A percentile compares a stretch with the other conserved stretches of the same genome.
Evolutionary conservation across 768 basidiomycete species (phyloP).

Genomic region (Lentinula raphanica): DNA sequence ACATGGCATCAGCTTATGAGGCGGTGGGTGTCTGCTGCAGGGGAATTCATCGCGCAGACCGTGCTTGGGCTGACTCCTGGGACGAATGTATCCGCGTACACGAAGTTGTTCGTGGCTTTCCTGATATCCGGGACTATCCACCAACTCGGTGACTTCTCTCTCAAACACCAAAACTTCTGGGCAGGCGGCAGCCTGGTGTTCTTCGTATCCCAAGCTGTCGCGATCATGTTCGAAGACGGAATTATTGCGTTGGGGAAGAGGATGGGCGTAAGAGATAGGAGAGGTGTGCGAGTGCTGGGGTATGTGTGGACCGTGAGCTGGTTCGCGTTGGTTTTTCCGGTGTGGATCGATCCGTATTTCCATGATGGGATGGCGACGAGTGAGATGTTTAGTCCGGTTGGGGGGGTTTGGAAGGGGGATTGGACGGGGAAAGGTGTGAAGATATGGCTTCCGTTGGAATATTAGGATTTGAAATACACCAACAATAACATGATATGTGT

Average conservation of each 20-base stretch:
- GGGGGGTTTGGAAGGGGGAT: not conserved
- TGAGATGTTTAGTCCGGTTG: not conserved
- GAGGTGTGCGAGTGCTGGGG: constrained; percentile 13
- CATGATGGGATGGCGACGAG: constrained; percentile 7
- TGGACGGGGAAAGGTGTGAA: not conserved
- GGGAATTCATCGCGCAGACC: not conserved
- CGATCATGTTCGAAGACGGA: constrained; percentile 29
- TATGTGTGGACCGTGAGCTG: constrained; percentile 23
- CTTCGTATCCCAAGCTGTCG: constrained; percentile 27
- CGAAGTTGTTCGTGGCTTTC: constrained; percentile 10
- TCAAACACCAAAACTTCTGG: not conserved
- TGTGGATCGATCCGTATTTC: constrained; percentile 16
- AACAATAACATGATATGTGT: no score
- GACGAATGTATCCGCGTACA: constrained; percentile 7
- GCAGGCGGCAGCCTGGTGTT: constrained; percentile 16
- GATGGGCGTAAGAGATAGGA: constrained; percentile 11
- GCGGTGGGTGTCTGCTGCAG: not conserved
- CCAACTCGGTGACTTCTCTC: constrained; percentile 9
- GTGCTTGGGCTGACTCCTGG: constrained; percentile 7
- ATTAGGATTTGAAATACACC: not conserved
- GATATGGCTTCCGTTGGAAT: not conserved
- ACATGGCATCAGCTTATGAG: constrained; percentile 23
- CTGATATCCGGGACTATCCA: constrained; percentile 13
- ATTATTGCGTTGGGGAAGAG: constrained; percentile 16
- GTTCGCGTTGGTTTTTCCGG: constrained; percentile 19